These are phyloP conservation scores for Debaryomyces sp. DNA, from an alignment of 1,139 yeast species.

Conservation along the genomic window DNA sequence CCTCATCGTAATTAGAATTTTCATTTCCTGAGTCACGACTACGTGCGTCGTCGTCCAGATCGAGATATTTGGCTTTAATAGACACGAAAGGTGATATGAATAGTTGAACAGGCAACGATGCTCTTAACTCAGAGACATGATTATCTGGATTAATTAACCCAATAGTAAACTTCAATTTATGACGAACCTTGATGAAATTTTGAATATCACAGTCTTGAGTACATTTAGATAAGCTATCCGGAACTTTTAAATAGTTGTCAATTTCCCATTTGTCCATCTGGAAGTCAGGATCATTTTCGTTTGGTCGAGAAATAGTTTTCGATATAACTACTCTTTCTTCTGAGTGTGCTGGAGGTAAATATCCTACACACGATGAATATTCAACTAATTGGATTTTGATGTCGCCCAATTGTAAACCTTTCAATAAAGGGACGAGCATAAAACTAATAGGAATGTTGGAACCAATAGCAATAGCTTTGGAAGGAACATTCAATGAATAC, in stretches of 20 bases:
- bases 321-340: slow-evolving; percentile 61
- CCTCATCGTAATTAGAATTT: slow-evolving; percentile 22
- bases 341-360: slow-evolving; percentile 53
- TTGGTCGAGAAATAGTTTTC: slow-evolving; percentile 37
- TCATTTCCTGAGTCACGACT: slow-evolving; percentile 7
- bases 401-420: slow-evolving; percentile 78
- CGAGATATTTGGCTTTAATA: slow-evolving; percentile 52
- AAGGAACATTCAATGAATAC: slow-evolving; percentile 82
- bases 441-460: slow-evolving; percentile 72
- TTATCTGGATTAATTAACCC: slow-evolving; percentile 72
- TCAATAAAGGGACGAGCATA: slow-evolving; percentile 74
- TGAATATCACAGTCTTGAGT: slow-evolving; percentile 82
- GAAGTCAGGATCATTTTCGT: slow-evolving; percentile 41
- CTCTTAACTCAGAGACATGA: slow-evolving; percentile 75
- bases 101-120: slow-evolving; percentile 68
- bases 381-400: slow-evolving; percentile 71
- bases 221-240: slow-evolving; percentile 70
- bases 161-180: slow-evolving; percentile 67
- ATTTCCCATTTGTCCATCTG: slow-evolving; percentile 80
- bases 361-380: slow-evolving; percentile 62
- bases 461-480: slow-evolving; percentile 90
- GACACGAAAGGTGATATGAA: slow-evolving; percentile 85
- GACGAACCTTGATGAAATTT: slow-evolving; percentile 65
- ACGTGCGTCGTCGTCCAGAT: slow-evolving; percentile 14
- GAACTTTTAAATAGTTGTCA: slow-evolving; percentile 59